Evolutionary conservation across 371 early-diverging fungal species (phyloP), one percentile per base, ranked within the genome.

Genomic region (Catenaria anguillulae): DNA sequence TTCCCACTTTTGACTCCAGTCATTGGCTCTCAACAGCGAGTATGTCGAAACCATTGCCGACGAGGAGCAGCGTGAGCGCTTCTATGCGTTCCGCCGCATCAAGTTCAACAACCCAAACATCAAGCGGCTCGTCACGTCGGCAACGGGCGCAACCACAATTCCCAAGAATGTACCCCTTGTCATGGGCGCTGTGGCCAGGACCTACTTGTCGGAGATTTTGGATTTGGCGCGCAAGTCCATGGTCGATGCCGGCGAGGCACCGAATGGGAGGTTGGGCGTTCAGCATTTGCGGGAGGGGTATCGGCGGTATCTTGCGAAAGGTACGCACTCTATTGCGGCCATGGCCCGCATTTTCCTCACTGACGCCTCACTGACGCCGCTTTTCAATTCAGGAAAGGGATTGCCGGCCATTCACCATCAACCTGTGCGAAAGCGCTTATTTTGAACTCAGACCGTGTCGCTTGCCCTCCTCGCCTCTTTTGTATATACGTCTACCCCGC

Each of bases 41-140:
- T 23, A n/a, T 10, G n/a, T 46, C 23, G 46, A 46, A 24, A 19
- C 21, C 17, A 21, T 21, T 10, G 21, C n/a, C 46, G 24, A 10
- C n/a, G n/a, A 21, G n/a, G 46, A 46, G n/a, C 46, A 46, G 46
- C 46, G 46, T 24, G 46, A 46, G n/a, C 46, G 46, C n/a, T 46
- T 23, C 46, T 46, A 46, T 23, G 46, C 46, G 4, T 46, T 23
- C 24, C 46, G 46, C 23, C 46, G 46, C 23, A 46, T 46, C 46
- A 46, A 46, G 24, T 46, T 46, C 46, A 19, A 19, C n/a, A 10
- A 23, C 4, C 8, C 23, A 10, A 21, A 19, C 46, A 10, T 46
- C n/a, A 17, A 23, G n/a, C 46, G 46, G 1, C 46, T 46, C 46
- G 31, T 26, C 6, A 33, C 29, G 24, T 8, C 15, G 34, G 55